Base-by-base conservation (phyloP, 768 basidiomycete species). In the Termitomyces heimii region DNA sequence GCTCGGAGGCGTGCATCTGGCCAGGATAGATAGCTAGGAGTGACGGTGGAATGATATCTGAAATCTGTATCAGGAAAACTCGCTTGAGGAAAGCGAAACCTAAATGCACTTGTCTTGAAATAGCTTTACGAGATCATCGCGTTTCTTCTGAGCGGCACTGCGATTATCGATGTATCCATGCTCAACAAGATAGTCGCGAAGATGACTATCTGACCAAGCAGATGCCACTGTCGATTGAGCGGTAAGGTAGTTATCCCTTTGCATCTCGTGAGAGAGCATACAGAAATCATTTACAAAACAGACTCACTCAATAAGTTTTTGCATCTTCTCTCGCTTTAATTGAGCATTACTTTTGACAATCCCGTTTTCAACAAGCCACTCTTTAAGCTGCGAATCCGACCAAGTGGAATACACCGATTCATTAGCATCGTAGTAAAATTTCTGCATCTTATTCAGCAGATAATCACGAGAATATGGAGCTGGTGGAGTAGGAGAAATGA, bases 1-100 rank as follows among this genome's bases (percentile, higher is more conserved):
- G 89, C 93, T 46, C 94, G 86, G 28, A 98, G 83, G 32, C 95
- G 82, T 3, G 94, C 91, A 66, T 98, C 95, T 13, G 92, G 91
- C 96, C 96, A 98, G 10, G 81, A 79, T 50, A 95, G 75, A 72
- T 96, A 97, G 2, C 83, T 74, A 2, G 85, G 77, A 1, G 79
- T 77, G 35, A 74, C 65, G 1, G 68, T 64, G 13, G 67, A 61
- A 14, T 64, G 63, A 45, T 85, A 81, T 54, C 76, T 76, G 65
- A 83, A 85, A 67, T 83, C 6, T 31, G 40, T n/a, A 28, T 20
- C 16, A 53, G 22, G 20, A 51, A 32, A 32, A 31, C 47, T 13
- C 13, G 54, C 44, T 18, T 1, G 3, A 20, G 1, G 13, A 53
- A 6, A 5, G n/a, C 7, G n/a, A 63, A 75, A n/a, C n/a, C n/a